A percentile compares a stretch with the other conserved stretches of the same genome.
Evolutionary conservation across 192 early-diverging fungal genomes (phyloP).

Genomic region (Haplosporangium gracile): DNA sequence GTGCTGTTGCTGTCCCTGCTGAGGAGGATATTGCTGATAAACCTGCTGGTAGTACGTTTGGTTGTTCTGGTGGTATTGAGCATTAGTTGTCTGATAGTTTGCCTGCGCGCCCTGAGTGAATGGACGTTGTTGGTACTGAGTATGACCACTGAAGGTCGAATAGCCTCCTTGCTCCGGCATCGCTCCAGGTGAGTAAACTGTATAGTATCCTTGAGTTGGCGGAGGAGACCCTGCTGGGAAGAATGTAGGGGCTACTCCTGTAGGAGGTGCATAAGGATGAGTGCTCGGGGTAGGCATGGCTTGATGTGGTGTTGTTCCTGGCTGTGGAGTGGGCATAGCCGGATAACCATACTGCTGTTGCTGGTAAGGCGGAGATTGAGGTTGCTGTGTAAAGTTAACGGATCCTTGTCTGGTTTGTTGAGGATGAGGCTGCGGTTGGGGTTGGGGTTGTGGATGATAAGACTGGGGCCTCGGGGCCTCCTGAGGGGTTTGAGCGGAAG

Average conservation of each 20-base stretch:
- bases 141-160: not conserved
- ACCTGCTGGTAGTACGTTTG: constrained; percentile 1
- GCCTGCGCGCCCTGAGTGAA: not conserved
- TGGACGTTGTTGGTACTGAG: constrained; percentile 1
- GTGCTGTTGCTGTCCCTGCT: not conserved
- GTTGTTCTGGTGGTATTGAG: not conserved
- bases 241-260: not conserved
- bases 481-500: not conserved
- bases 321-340: not conserved
- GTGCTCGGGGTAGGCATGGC: not conserved
- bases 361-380: constrained; percentile 15
- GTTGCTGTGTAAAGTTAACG: not conserved
- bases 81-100: not conserved
- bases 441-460: not conserved
- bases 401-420: not conserved
- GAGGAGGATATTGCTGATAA: not conserved
- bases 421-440: constrained; percentile 1
- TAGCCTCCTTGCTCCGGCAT: not conserved
- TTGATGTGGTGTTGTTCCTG: not conserved
- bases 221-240: constrained; percentile 3
- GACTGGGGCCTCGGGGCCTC: not conserved
- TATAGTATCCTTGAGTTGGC: not conserved
- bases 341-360: constrained; percentile 18
- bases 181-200: constrained; percentile 9
- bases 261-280: not conserved